Evolutionary conservation across 345 rosid species (phyloP), one percentile per base, ranked within the genome.

Genomic region (Pseudoturritis turrita): DNA sequence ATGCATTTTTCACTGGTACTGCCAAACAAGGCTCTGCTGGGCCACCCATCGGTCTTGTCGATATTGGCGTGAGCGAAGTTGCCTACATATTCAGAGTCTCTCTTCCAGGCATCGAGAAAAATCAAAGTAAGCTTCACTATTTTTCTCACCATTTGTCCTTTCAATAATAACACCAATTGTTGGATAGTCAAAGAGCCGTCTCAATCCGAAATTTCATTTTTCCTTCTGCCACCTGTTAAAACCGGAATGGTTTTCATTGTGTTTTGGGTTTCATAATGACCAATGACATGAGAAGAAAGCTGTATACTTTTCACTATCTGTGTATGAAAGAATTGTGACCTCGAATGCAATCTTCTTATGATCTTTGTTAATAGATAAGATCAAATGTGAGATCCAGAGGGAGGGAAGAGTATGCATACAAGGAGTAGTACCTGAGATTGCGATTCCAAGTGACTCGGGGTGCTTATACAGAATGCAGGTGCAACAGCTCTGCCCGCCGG

Each of bases 1-100:
- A 70, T 65, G 77, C 75, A 7, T 62, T 69, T 43, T 58, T 71
- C 23, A 79, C 65, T n/a, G 97, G 96, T 68, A 82, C 88, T 61
- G 94, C 89, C 15, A 85, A 75, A n/a, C 78, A 72, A 75, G 80
- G 88, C 55, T 22, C 62, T 29, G 29, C 18, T 37, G 96, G 85
- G 0, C 91, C 94, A 31, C 54, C 84, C 9, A 47, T 89, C 6
- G 97, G 97, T 77, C 77, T 81, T 66, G 63, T 84, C 58, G 96
- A 93, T 73, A 75, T 89, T 1, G 96, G 98, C 15, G 74, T 74
- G 6, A 80, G 89, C 65, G 88, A 85, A 49, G 39, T 45, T 29
- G 89, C 96, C n/a, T 93, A 82, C 70, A 49, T 93, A 43, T 90
- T 90, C 72, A 73, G 95, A 45, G 84, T 93, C 65, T 78, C 86